Evolutionary conservation across 257 asterid species (phyloP).

Genomic region (Plectranthus barbatus): DNA sequence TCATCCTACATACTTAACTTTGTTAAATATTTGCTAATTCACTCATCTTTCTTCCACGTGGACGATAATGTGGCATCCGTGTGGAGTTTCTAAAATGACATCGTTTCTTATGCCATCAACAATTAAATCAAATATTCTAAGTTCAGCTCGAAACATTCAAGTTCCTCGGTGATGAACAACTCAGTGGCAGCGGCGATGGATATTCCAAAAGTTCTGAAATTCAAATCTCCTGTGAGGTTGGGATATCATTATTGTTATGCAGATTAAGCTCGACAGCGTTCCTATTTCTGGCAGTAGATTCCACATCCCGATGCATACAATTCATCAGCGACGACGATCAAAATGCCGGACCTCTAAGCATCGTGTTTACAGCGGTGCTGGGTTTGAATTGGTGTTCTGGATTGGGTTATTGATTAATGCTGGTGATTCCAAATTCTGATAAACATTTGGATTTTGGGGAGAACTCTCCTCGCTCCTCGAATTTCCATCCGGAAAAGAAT

Average conservation of each 20-base stretch:
- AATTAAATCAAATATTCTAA: neutral
- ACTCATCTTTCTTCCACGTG: too few species aligned
- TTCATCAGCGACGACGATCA: neutral
- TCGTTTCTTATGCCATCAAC: too few species aligned
- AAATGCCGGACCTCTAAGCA: neutral
- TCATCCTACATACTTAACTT: too few species aligned
- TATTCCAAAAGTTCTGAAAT: neutral
- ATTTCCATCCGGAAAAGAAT: conserved; percentile 16
- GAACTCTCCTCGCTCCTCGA: conserved; percentile 15
- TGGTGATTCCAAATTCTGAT: conserved; percentile 4
- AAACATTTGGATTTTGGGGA: neutral
- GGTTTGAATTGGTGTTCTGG: neutral
- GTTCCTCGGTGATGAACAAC: conserved; percentile 12
- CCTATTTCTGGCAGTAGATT: conserved; percentile 3
- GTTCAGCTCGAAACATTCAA: neutral
- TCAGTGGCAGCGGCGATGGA: neutral
- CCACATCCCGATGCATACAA: conserved; percentile 6
- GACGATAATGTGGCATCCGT: too few species aligned
- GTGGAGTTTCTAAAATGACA: too few species aligned
- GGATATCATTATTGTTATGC: neutral
- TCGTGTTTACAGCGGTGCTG: neutral
- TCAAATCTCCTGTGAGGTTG: neutral
- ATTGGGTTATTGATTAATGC: neutral
- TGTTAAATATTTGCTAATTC: too few species aligned
- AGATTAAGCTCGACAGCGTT: neutral